Evolutionary conservation across 345 rosid genomes (phyloP).

Genomic region (Trapa bicornis): DNA sequence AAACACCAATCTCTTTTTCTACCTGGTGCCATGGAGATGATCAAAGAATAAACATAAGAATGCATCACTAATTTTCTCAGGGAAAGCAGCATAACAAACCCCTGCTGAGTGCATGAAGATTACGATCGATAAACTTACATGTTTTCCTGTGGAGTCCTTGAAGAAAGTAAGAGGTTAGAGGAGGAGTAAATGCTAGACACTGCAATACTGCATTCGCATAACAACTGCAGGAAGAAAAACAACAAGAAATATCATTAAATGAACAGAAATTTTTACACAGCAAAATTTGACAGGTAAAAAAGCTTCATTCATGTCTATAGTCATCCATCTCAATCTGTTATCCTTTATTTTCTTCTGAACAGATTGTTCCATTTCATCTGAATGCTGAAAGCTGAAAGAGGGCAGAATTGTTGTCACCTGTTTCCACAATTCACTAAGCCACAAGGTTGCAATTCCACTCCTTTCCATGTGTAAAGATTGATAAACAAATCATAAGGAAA

Average conservation of each 20-base stretch:
- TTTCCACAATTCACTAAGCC: constrained; percentile 92
- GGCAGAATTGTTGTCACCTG: constrained; percentile 32
- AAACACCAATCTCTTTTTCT: constrained; percentile 67
- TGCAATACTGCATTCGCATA: constrained; percentile 94
- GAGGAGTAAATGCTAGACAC: constrained; percentile 90
- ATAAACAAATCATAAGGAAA: constrained; percentile 68
- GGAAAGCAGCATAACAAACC: background rate
- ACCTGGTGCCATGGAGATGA: constrained; percentile 36
- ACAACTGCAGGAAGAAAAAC: constrained; percentile 53
- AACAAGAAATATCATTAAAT: background rate
- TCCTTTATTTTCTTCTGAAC: background rate
- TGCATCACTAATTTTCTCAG: background rate
- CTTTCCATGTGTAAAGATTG: constrained; percentile 50
- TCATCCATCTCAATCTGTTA: background rate
- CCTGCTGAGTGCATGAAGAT: background rate
- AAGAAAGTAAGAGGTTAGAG: constrained; percentile 72
- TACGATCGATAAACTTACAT: constrained; percentile 35
- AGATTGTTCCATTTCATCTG: background rate
- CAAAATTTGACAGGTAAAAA: background rate
- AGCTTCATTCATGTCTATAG: background rate
- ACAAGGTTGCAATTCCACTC: constrained; percentile 62
- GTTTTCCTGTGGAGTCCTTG: constrained; percentile 73
- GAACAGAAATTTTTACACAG: too few species aligned
- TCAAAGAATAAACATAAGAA: background rate
- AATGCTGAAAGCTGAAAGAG: background rate